Percentiles rank a stretch among this genome's conserved stretches.
Conservation (phyloP, 495 filamentous ascomycete genomes). For the Diplogelasinospora grovesii region DNA sequence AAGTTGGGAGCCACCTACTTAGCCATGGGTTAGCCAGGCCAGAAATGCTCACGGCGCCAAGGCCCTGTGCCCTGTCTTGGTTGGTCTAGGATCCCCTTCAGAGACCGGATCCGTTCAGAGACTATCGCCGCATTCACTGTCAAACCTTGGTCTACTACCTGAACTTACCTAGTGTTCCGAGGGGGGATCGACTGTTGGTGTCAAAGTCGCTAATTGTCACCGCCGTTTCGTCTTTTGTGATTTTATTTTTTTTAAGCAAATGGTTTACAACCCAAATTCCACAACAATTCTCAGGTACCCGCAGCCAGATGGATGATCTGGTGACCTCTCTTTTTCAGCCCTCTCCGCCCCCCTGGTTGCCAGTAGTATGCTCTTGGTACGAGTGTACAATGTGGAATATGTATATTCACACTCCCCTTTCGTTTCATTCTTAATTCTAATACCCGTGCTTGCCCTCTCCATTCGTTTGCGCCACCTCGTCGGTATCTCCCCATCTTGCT, state of each 20-base stretch:
- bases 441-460: neutral
- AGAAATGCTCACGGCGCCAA: conserved; percentile 12
- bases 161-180: conserved; percentile 24
- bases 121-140: conserved; percentile 18
- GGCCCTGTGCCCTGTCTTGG: conserved; percentile 6
- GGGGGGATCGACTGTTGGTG: conserved; percentile 22
- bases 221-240: conserved; percentile 26
- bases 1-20: conserved; percentile 14
- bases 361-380: conserved; percentile 12
- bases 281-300: conserved; percentile 24
- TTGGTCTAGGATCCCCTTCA: conserved; percentile 10
- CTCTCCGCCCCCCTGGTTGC: conserved; percentile 18
- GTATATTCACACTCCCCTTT: conserved; percentile 7
- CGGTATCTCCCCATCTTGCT: conserved; percentile 4
- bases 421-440: neutral
- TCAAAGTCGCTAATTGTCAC: conserved; percentile 24
- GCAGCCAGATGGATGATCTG: conserved; percentile 32
- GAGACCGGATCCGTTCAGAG: conserved; percentile 4
- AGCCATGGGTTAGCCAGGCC: conserved; percentile 5
- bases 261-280: too few relatives aligned
- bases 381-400: conserved; percentile 6
- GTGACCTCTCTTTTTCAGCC: conserved; percentile 31
- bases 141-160: conserved; percentile 22
- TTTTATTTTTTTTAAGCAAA: conserved; percentile 19
- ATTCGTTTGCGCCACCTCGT: too few relatives aligned